A percentile compares a stretch with the other conserved stretches of the same genome.
phyloP scores from a whole-genome alignment of 2,329 filamentous ascomycete genomes.

The Phyllachora maydis region DNA sequence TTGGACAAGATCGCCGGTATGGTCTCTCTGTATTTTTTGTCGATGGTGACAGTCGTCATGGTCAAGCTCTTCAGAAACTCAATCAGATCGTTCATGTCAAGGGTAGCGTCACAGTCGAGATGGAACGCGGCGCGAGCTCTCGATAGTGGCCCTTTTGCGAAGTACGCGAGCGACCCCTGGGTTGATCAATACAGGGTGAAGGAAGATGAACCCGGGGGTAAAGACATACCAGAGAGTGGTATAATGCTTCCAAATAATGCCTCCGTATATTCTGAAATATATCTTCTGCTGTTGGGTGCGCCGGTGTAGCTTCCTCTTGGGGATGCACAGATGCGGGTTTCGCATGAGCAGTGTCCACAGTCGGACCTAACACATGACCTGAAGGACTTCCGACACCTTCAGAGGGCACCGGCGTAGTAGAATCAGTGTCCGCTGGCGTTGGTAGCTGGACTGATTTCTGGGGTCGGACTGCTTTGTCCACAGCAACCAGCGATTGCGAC shows the following conservation, averaged over 20 bases:
- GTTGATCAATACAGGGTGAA: constrained; percentile 3
- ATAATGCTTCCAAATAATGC: constrained; percentile 38
- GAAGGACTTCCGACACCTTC: constrained; percentile 1
- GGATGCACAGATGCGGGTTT: neutral
- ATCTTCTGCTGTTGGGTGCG: constrained; percentile 21
- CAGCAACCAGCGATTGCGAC: constrained; percentile 18
- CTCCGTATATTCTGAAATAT: constrained; percentile 37
- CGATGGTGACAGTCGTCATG: constrained; percentile 45
- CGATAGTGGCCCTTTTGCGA: constrained; percentile 64
- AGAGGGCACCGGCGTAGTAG: neutral
- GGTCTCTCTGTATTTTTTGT: constrained; percentile 63
- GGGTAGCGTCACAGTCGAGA: constrained; percentile 34
- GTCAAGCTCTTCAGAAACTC: constrained; percentile 48
- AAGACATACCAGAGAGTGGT: constrained; percentile 36
- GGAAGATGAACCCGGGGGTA: constrained; percentile 9
- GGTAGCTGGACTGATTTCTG: constrained; percentile 1
- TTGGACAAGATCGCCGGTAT: constrained; percentile 39
- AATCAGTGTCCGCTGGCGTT: neutral
- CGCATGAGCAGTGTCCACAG: neutral
- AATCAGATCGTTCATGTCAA: constrained; percentile 42
- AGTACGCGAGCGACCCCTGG: constrained; percentile 61
- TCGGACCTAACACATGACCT: neutral
- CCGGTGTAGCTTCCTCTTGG: constrained; percentile 6
- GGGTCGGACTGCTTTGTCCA: constrained; percentile 6
- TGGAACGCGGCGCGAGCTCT: constrained; percentile 53